phyloP scores from a whole-genome alignment of 306 rosid genomes.

The Amphicarpaea edgeworthii region DNA sequence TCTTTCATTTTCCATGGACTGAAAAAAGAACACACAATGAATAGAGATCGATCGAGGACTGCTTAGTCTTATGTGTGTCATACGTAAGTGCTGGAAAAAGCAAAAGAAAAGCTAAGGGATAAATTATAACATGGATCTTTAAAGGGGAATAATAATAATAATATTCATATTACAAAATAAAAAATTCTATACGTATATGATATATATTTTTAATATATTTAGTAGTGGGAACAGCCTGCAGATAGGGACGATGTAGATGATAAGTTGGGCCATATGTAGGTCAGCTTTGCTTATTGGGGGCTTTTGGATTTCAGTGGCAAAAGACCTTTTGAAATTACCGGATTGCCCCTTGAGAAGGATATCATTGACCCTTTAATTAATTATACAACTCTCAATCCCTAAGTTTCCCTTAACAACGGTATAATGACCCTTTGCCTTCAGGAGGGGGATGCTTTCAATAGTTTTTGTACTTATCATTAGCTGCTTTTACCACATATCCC shows the following conservation, averaged over 20 bases:
- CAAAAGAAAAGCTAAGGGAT: conserved; percentile 35
- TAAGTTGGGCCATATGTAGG: conserved; percentile 79
- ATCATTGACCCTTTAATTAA: conserved; percentile 54
- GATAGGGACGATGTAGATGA: conserved; percentile 75
- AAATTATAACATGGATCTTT: conserved; percentile 27
- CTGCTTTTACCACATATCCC: conserved; percentile 36
- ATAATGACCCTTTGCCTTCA: conserved; percentile 35
- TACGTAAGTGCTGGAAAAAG: conserved; percentile 49
- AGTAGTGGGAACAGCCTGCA: conserved; percentile 77
- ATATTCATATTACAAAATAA: too few relatives aligned
- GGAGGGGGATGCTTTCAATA: conserved; percentile 30
- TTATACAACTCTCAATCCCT: conserved; percentile 35
- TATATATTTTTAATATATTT: conserved; percentile 32
- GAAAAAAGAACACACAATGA: conserved; percentile 35
- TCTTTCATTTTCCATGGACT: conserved; percentile 15
- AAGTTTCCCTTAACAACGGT: conserved; percentile 37
- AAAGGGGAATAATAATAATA: conserved; percentile 41
- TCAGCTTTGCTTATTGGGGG: conserved; percentile 61
- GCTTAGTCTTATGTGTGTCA: conserved; percentile 47
- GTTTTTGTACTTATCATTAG: conserved; percentile 39
- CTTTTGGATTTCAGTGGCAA: conserved; percentile 58
- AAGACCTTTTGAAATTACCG: conserved; percentile 32
- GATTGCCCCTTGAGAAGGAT: conserved; percentile 45
- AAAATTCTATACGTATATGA: conserved; percentile 8
- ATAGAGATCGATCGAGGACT: background rate